phyloP scores from a whole-genome alignment of 2,329 filamentous ascomycete genomes.

The Colletotrichum viniferum region DNA sequence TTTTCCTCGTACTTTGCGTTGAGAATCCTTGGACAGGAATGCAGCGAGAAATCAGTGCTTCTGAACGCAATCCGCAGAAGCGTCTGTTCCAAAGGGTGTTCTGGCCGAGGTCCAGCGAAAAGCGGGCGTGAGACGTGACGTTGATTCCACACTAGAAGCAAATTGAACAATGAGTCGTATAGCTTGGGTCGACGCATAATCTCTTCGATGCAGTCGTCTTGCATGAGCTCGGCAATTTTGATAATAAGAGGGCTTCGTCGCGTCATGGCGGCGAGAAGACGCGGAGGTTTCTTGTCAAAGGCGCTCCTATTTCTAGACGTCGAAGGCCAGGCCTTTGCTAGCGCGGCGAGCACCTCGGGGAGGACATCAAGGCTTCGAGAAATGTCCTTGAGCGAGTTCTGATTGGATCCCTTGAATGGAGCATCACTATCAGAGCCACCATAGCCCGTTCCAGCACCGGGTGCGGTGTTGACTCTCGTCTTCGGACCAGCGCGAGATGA shows the following conservation, averaged over 20 bases:
- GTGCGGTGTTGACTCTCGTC: neutral
- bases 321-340: neutral
- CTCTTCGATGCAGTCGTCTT: conserved; percentile 25
- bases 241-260: conserved; percentile 28
- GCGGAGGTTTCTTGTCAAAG: neutral
- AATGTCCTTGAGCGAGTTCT: neutral
- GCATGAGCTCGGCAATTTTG: conserved; percentile 27
- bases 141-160: neutral
- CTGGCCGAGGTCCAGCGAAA: neutral
- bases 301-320: too few species aligned
- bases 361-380: neutral
- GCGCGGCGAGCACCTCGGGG: neutral
- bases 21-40: too few species aligned
- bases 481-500: neutral
- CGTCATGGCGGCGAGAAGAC: conserved; percentile 19
- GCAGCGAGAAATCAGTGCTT: neutral
- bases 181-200: neutral
- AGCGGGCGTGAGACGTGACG: neutral
- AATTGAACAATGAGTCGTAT: neutral
- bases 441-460: neutral
- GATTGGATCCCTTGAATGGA: neutral
- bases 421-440: neutral
- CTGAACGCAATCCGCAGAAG: neutral
- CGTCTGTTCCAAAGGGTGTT: neutral
- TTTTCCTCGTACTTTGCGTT: neutral